phyloP scores from a whole-genome alignment of 257 asterid species.

The Verbena officinalis region DNA sequence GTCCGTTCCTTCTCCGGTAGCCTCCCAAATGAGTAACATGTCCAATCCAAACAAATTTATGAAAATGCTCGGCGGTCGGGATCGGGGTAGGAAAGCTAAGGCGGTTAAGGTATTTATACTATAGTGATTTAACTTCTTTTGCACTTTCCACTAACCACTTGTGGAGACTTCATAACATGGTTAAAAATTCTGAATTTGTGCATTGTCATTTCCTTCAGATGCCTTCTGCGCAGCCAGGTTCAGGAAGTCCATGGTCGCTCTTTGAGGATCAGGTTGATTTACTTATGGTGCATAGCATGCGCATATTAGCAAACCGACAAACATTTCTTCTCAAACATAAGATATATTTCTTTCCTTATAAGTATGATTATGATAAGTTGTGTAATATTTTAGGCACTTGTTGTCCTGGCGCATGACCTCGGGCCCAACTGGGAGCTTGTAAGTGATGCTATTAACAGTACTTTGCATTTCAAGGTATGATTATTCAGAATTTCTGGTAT shows the following conservation, averaged over 20 bases:
- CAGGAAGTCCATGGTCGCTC: slow-evolving; percentile 83
- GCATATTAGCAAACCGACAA: slow-evolving; percentile 6
- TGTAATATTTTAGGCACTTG: slow-evolving; percentile 70
- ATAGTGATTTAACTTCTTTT: slow-evolving; percentile 19
- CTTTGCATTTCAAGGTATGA: slow-evolving; percentile 88
- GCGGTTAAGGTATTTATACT: slow-evolving; percentile 63
- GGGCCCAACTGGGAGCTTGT: slow-evolving; percentile 99
- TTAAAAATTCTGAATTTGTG: slow-evolving; percentile 28
- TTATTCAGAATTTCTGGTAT: slow-evolving; percentile 7
- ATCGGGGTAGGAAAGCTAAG: slow-evolving; percentile 82
- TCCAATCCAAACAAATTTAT: slow-evolving; percentile 69
- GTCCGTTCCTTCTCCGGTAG: slow-evolving; percentile 81
- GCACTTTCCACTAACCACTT: slow-evolving; percentile 13
- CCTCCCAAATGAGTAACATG: slow-evolving; percentile 91
- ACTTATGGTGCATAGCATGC: slow-evolving; percentile 23
- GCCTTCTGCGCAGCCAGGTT: slow-evolving; percentile 67
- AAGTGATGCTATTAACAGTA: slow-evolving; percentile 88
- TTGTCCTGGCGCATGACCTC: slow-evolving; percentile 93
- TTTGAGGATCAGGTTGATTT: slow-evolving; percentile 88
- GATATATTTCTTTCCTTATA: slow-evolving; percentile 17
- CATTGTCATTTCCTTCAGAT: slow-evolving; percentile 53
- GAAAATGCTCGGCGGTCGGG: slow-evolving; percentile 82
- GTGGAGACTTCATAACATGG: slow-evolving; percentile 18
- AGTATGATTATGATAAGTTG: slow-evolving; percentile 18
- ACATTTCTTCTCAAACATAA: slow-evolving; percentile 15